Percentiles rank a stretch among this genome's conserved stretches.
Conservation (phyloP, 768 basidiomycete genomes). For the Lactarius evosmus region DNA sequence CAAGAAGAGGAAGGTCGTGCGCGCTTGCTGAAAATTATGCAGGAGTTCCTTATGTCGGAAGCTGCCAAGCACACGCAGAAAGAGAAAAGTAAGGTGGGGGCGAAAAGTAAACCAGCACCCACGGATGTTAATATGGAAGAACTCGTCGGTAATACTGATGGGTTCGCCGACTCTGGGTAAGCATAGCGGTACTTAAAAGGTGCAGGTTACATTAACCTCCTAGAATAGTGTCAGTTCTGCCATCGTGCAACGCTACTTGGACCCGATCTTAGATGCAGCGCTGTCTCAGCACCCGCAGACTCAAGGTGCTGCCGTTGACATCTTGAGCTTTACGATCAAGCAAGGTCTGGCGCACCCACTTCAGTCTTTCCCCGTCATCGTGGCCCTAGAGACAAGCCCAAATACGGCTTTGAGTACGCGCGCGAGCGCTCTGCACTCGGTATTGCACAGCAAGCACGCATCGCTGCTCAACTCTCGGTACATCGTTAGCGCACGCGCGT, state of each 20-base stretch:
- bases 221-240: constrained; percentile 83
- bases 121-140: constrained; percentile 83
- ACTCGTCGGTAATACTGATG: constrained; percentile 91
- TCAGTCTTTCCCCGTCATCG: constrained; percentile 89
- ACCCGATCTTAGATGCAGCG: constrained; percentile 76
- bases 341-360: constrained; percentile 96
- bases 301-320: constrained; percentile 83
- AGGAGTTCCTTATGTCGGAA: constrained; percentile 87
- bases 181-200: constrained; percentile 26
- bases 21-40: constrained; percentile 80
- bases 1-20: constrained; percentile 67
- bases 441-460: constrained; percentile 85
- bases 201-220: not conserved
- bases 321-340: constrained; percentile 88
- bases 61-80: constrained; percentile 70
- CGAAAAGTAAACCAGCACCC: constrained; percentile 40
- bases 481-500: constrained; percentile 70
- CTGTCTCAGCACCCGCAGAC: constrained; percentile 66
- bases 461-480: constrained; percentile 87
- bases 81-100: constrained; percentile 53
- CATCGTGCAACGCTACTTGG: constrained; percentile 88
- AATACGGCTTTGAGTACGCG: constrained; percentile 57
- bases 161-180: constrained; percentile 96
- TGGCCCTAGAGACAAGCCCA: constrained; percentile 89
- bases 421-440: constrained; percentile 75